These are phyloP conservation scores for Cyberlindnera amylophila DNA, from an alignment of 805 yeast genomes.

Conservation along the genomic window DNA sequence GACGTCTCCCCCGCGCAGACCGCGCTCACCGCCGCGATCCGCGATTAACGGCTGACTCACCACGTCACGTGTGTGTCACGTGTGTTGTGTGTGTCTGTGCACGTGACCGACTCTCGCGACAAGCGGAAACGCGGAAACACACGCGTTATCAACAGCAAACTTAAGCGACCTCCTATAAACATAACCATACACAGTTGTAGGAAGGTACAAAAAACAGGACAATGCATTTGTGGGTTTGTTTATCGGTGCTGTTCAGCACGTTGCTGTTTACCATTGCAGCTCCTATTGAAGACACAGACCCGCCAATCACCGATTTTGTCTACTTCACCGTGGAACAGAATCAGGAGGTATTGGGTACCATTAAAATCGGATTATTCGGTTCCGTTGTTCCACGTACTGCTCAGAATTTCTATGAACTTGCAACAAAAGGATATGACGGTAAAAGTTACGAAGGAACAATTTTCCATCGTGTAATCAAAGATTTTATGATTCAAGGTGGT, in stretches of 20 bases:
- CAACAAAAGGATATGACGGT: constrained; percentile 29
- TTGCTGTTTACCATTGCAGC: constrained; percentile 5
- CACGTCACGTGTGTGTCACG: no score
- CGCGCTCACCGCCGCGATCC: neutral
- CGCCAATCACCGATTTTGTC: constrained; percentile 27
- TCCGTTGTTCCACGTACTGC: constrained; percentile 61
- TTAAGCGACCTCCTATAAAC: no score
- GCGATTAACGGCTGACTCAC: no score
- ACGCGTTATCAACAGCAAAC: no score
- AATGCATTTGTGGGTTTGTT: neutral
- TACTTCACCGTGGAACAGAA: constrained; percentile 24
- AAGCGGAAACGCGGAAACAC: no score
- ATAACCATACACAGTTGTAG: no score
- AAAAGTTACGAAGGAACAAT: constrained; percentile 52
- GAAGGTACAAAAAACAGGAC: no score
- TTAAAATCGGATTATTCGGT: constrained; percentile 64
- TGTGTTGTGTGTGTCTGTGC: no score
- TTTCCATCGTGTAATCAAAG: constrained; percentile 71
- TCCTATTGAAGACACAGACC: constrained; percentile 13
- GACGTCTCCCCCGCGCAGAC: neutral
- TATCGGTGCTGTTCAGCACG: constrained; percentile 8
- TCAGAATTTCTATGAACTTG: constrained; percentile 50
- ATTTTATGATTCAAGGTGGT: constrained; percentile 86
- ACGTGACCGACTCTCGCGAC: no score
- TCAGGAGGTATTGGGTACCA: constrained; percentile 22